Percentiles rank a stretch among this genome's conserved stretches.
Evolutionary conservation across 176 grass and related monocot species (phyloP).

Genomic region (Panicum miliaceum): DNA sequence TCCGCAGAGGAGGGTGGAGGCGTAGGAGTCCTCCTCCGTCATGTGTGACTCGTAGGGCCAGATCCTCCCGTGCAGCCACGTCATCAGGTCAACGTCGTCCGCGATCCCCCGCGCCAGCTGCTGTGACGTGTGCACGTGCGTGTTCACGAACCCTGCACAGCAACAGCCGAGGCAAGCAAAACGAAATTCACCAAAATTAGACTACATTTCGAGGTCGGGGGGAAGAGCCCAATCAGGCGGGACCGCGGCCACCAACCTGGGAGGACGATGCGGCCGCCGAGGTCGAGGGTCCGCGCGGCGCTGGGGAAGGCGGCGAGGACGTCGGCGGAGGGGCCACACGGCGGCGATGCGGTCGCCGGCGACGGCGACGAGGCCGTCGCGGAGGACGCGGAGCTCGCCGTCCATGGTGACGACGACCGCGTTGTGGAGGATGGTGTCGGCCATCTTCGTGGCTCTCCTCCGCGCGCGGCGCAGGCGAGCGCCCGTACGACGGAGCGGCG

Average conservation of each 20-base stretch:
- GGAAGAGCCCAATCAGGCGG: not conserved
- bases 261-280: conserved; percentile 68
- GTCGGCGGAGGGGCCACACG: conserved; percentile 57
- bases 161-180: not conserved
- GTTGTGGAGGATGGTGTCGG: conserved; percentile 57
- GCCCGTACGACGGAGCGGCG: not conserved
- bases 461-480: not conserved
- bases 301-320: conserved; percentile 59
- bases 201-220: not conserved
- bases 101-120: conserved; percentile 89
- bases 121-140: conserved; percentile 95
- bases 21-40: conserved; percentile 88
- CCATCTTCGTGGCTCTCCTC: not conserved
- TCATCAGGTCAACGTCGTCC: conserved; percentile 85
- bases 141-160: conserved; percentile 79
- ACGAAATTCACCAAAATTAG: not conserved
- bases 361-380: conserved; percentile 62
- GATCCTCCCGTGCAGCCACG: conserved; percentile 84
- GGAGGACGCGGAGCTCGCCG: conserved; percentile 53
- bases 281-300: conserved; percentile 54
- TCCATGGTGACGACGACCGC: conserved; percentile 74
- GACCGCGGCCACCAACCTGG: conserved; percentile 50
- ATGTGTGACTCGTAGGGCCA: conserved; percentile 96
- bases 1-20: conserved; percentile 88
- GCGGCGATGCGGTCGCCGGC: conserved; percentile 59